Evolutionary conservation across 1,284 basidiomycete species (phyloP).

Genomic region (Melanopsichium pennsylvanicum): DNA sequence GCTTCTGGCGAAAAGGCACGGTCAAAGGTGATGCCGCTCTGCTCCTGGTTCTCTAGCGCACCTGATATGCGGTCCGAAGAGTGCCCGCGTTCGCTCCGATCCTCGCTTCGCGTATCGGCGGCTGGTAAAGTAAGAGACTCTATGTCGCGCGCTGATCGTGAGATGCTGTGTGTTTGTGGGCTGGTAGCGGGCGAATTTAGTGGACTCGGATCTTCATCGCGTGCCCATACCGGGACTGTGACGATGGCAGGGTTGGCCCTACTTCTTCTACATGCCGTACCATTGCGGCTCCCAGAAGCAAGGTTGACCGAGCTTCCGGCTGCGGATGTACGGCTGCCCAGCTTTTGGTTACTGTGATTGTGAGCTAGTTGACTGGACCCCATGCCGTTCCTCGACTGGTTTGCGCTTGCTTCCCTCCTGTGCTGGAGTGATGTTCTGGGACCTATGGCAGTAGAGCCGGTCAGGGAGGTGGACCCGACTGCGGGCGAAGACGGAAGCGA

Average conservation of each 20-base stretch:
- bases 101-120: slow-evolving; percentile 14
- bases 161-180: slow-evolving; percentile 24
- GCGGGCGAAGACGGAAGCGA: slow-evolving; percentile 28
- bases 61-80: slow-evolving; percentile 14
- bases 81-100: slow-evolving; percentile 6
- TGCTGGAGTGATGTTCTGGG: slow-evolving; percentile 3
- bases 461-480: slow-evolving; percentile 1
- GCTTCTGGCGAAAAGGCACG: slow-evolving; percentile 17
- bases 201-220: slow-evolving; percentile 47
- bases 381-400: not conserved
- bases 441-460: slow-evolving; percentile 4
- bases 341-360: slow-evolving; percentile 15
- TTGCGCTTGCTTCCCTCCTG: slow-evolving; percentile 11
- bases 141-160: slow-evolving; percentile 17
- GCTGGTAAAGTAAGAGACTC: slow-evolving; percentile 21
- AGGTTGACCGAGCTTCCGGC: slow-evolving; percentile 21
- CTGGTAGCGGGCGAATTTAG: slow-evolving; percentile 27
- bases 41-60: slow-evolving; percentile 11
- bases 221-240: slow-evolving; percentile 47
- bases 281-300: slow-evolving; percentile 7
- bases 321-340: slow-evolving; percentile 23
- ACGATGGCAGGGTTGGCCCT: slow-evolving; percentile 38
- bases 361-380: slow-evolving; percentile 12
- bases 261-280: slow-evolving; percentile 11
- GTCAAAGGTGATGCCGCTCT: slow-evolving; percentile 13